These are phyloP conservation scores for Sporothrix humicola DNA, from an alignment of 2,329 filamentous ascomycete species.

Conservation along the genomic window DNA sequence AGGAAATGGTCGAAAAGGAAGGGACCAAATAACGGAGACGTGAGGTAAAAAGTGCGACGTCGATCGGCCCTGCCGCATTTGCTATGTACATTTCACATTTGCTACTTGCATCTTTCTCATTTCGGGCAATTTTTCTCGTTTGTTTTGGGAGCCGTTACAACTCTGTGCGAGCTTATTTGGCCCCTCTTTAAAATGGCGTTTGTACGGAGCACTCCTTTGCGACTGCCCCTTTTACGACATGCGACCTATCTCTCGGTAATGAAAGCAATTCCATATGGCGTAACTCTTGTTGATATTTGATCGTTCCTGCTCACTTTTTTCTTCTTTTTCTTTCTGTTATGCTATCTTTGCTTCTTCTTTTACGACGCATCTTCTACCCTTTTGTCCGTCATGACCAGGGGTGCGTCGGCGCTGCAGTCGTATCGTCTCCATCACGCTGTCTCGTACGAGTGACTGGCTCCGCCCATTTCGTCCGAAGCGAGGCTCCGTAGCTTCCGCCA, in stretches of 20 bases:
- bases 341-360: not conserved
- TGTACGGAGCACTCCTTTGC: not conserved
- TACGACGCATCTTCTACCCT: not conserved
- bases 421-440: constrained; percentile 19
- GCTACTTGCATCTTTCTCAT: not conserved
- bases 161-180: constrained; percentile 23
- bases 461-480: constrained; percentile 24
- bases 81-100: not conserved
- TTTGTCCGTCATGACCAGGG: not conserved
- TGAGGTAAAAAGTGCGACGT: not conserved
- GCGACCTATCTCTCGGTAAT: not conserved
- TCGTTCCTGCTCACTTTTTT: not conserved
- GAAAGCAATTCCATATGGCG: not conserved
- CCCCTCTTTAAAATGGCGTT: not conserved
- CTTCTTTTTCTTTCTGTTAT: not conserved
- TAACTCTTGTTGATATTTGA: not conserved
- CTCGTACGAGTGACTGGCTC: constrained; percentile 18
- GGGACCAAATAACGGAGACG: not conserved
- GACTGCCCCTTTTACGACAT: not conserved
- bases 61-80: constrained; percentile 25
- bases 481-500: constrained; percentile 26
- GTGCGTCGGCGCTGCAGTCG: not conserved
- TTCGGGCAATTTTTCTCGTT: constrained; percentile 22
- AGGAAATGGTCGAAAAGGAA: not conserved
- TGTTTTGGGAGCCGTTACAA: constrained; percentile 21